Evolutionary conservation across 1,284 basidiomycete species (phyloP).

Genomic region (Crepidotus sp.): DNA sequence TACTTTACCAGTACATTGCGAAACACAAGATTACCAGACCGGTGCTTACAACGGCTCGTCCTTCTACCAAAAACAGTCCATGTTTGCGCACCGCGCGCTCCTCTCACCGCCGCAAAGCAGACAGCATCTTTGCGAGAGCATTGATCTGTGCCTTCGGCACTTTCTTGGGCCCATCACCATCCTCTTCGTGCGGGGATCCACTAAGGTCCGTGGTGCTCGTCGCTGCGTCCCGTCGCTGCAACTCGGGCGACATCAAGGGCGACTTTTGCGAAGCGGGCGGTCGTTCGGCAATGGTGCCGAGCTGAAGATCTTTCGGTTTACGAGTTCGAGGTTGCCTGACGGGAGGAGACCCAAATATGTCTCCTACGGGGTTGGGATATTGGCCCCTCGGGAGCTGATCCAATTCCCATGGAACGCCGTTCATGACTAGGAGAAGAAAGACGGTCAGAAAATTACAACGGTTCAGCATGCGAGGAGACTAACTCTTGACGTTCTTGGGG

Average conservation of each 20-base stretch:
- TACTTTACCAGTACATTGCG: constrained; percentile 16
- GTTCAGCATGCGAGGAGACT: constrained; percentile 22
- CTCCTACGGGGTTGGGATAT: constrained; percentile 49
- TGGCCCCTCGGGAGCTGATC: constrained; percentile 56
- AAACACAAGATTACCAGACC: constrained; percentile 15
- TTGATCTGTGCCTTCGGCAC: constrained; percentile 80
- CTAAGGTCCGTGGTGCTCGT: constrained; percentile 63
- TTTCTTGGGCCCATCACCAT: constrained; percentile 56
- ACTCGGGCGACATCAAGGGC: constrained; percentile 33
- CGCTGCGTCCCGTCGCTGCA: constrained; percentile 44
- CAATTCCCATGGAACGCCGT: constrained; percentile 66
- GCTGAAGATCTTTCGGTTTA: constrained; percentile 53
- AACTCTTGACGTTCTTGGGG: constrained; percentile 74
- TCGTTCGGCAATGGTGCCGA: constrained; percentile 70
- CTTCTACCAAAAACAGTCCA: constrained; percentile 14
- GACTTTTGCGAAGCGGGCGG: constrained; percentile 33
- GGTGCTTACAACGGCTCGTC: constrained; percentile 12
- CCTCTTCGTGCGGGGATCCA: constrained; percentile 31
- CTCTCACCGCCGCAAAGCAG: constrained; percentile 56
- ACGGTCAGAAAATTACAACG: constrained; percentile 6
- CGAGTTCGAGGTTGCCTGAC: constrained; percentile 54
- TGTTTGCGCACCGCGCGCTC: constrained; percentile 12
- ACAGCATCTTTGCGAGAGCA: constrained; percentile 76
- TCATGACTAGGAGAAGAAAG: constrained; percentile 43
- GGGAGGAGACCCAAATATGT: constrained; percentile 54